Evolutionary conservation across 2,329 filamentous ascomycete genomes (phyloP).

Genomic region (Arthrobotrys iridis): DNA sequence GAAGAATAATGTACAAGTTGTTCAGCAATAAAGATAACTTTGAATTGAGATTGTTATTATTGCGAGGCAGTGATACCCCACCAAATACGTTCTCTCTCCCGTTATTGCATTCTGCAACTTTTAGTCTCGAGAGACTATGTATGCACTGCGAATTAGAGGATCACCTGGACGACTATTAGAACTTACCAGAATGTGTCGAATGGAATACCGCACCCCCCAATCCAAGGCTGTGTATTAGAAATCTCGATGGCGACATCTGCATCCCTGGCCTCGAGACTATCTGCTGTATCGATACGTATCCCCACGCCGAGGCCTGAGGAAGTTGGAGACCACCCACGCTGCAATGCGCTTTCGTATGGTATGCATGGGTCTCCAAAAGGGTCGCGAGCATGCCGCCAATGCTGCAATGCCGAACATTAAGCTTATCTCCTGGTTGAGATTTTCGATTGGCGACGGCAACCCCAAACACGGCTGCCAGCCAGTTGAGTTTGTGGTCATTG

Average conservation of each 20-base stretch:
- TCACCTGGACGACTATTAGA: slow-evolving; percentile 4
- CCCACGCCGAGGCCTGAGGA: slow-evolving; percentile 2
- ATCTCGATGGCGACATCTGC: slow-evolving; percentile 1
- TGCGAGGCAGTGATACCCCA: slow-evolving; percentile 18
- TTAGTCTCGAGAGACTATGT: slow-evolving; percentile 14
- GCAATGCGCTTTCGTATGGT: too few relatives aligned
- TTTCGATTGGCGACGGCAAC: slow-evolving; percentile 28
- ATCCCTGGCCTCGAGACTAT: too few relatives aligned
- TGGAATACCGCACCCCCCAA: slow-evolving; percentile 6
- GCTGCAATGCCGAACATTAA: slow-evolving; percentile 10
- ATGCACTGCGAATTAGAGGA: slow-evolving; percentile 1
- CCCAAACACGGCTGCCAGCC: slow-evolving; percentile 22
- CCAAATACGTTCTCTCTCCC: not conserved
- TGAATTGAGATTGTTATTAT: not conserved
- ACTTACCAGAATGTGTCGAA: slow-evolving; percentile 17
- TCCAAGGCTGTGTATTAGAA: slow-evolving; percentile 12
- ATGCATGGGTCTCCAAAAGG: not conserved
- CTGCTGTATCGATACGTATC: too few relatives aligned
- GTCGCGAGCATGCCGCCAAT: too few relatives aligned
- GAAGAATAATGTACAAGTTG: slow-evolving; percentile 88
- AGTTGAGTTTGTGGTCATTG: not conserved
- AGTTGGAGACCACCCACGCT: slow-evolving; percentile 7
- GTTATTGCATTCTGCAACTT: slow-evolving; percentile 3
- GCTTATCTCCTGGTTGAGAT: not conserved
- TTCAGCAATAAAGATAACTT: slow-evolving; percentile 71